Percentiles rank a stretch among this genome's conserved stretches.
Conservation (phyloP, 2,329 filamentous ascomycete genomes). For the Madurella mycetomatis region DNA sequence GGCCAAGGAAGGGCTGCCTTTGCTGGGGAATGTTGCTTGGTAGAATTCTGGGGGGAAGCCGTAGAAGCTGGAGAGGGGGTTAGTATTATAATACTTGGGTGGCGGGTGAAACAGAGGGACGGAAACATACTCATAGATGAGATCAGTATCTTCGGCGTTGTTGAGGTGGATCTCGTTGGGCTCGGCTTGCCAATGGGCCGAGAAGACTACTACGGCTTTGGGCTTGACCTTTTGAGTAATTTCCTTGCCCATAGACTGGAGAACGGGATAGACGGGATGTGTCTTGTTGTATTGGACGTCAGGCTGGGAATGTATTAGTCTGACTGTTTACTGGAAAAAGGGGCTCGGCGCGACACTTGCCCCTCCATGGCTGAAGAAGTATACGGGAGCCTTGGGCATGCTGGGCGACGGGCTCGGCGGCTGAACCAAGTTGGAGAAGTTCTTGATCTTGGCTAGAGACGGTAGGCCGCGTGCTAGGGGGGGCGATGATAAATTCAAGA, state of each 20-base stretch:
- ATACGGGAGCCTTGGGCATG: conserved; percentile 38
- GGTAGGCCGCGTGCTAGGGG: conserved; percentile 7
- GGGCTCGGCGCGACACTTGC: conserved; percentile 31
- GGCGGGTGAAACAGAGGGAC: not conserved
- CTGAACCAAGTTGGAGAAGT: conserved; percentile 8
- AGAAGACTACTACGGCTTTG: conserved; percentile 69
- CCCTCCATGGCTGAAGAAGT: conserved; percentile 49
- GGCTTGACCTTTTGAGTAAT: conserved; percentile 68
- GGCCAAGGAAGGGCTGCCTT: conserved; percentile 57
- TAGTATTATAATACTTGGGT: not conserved
- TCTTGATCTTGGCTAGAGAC: conserved; percentile 11
- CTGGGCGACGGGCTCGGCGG: conserved; percentile 9
- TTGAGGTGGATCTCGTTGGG: conserved; percentile 59
- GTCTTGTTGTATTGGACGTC: conserved; percentile 43
- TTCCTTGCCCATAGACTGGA: conserved; percentile 62
- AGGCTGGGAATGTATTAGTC: conserved; percentile 39
- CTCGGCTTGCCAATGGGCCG: conserved; percentile 68
- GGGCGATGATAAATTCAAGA: conserved; percentile 13
- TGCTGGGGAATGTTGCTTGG: conserved; percentile 60
- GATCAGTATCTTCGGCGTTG: conserved; percentile 55
- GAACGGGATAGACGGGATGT: conserved; percentile 62
- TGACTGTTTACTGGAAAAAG: not conserved
- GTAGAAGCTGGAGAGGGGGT: conserved; percentile 46
- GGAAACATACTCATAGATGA: conserved; percentile 61
- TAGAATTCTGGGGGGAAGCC: conserved; percentile 69